Evolutionary conservation across 208 protist species (phyloP), one percentile per base, ranked within the genome.

Genomic region (Porcisia hertigi): DNA sequence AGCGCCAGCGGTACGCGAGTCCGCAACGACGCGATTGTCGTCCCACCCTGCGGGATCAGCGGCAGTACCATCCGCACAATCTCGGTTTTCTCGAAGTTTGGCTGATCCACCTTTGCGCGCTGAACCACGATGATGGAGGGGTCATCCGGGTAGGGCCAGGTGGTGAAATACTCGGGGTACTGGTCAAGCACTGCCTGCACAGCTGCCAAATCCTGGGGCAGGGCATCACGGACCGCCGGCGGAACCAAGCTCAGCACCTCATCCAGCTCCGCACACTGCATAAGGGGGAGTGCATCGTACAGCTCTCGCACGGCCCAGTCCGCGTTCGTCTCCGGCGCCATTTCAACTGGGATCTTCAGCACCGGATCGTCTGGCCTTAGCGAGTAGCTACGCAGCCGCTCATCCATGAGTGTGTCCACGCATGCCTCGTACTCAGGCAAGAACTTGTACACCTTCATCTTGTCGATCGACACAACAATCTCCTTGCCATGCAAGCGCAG

Each of bases 211-310:
- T 85, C 80, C 36, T 71, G 57, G 18, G 91, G 93, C 71, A 97
- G 79, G 39, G 85, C 89, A 39, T 82, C 76, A 18, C 88, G 91
- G 25, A 97, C 87, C 12, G 90, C 82, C 0, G 86, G 72, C 14
- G 89, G 88, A 23, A 97, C 87, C 18, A 97, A 73, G 20, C 80
- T 83, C 16, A 97, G 86, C 47, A 97, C 81, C 49, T 97, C 93
- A 23, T 87, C 84, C 47, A 97, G 77, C 65, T 92, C 87, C 1
- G 86, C 91, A 70, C 90, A 94, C 80, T 94, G 89, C 73, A 88
- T 90, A 55, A 97, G 82, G 30, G 93, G 93, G 12, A 97, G 86
- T 14, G 91, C 88, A 62, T 97, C 91, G 79, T 96, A 97, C n/a
- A 97, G 57, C 76, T 92, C 90, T n/a, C 84, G 75, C 53, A 97